Base-by-base conservation (phyloP, 164 flowering plant species). In the Litsea cubeba region DNA sequence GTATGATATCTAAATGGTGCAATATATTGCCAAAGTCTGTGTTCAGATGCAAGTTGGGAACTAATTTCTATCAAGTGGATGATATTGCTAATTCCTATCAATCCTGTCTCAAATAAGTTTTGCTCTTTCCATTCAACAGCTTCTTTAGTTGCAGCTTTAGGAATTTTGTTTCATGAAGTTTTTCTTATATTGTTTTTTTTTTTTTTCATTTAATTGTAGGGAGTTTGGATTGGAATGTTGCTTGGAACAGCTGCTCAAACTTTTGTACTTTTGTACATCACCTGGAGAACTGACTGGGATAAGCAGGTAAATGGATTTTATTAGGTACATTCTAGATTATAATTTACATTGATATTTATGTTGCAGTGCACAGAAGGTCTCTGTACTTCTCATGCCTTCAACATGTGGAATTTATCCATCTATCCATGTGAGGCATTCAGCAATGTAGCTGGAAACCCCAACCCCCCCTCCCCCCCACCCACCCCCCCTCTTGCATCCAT, bases 141-240 rank as follows among this genome's bases (percentile, higher is more conserved):
- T 54, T 54, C 28, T 25, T 25, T 63, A 63, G 15, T 23, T 25
- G 24, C 14, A 11, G 23, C n/a, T 12, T 40, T 3, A 40, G 50
- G 58, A 73, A 28, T 32, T 24, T 66, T 17, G 57, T n/a, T 18
- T 40, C 46, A 40, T 40, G 46, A 8, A 7, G 46, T 12, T 50
- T n/a, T 8, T 3, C 11, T 30, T 7, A 51, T 18, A 51, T 12
- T 11, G 17, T 11, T 17, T 46, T 26, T 1, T 26, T 26, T 20
- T 28, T 68, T n/a, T n/a, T n/a, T n/a, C n/a, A n/a, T 24, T 75
- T n/a, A 49, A 74, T 65, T 28, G 66, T 12, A 86, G 88, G 86
- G 88, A 3, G 76, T 86, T 57, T 86, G 88, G 88, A 81, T 84
- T 49, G 88, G 86, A 62, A 86, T 86, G 86, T 25, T 84, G 24